Base-by-base conservation (phyloP, 1,284 basidiomycete genomes). In the Heterobasidion irregulare region DNA sequence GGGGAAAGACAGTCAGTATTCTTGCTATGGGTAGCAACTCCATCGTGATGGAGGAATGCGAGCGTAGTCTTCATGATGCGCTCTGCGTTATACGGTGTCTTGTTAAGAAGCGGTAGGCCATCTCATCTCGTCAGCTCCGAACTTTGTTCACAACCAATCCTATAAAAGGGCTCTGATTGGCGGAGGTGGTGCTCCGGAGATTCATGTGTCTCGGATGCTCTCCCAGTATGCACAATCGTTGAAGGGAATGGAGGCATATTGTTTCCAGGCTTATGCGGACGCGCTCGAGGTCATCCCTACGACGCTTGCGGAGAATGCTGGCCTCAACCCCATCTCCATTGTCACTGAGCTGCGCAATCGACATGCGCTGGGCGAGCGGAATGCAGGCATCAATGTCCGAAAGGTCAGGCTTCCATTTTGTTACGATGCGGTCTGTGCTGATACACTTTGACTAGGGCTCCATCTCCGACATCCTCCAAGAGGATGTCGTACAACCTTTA, bases 231-330 rank as follows among this genome's bases (percentile, higher is more conserved):
- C 95, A 6, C 93, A 97, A 64, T 91, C 94, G 0, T 81, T 99
- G 62, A 97, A 91, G 72, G 96, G 97, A 53, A 98, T 98, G 89
- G 95, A 99, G 73, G 92, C 95, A 7, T 99, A 99, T 73, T 98
- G 97, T 72, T 98, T 96, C 86, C 92, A 97, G 68, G 95, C 95
- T 3, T 99, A 94, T 65, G 94, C 97, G 41, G 97, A 99, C 68
- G 94, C 97, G 6, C 82, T 99, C 56, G 97, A 99, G 72, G 89
- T 99, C 58, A 98, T 99, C 63, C 97, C 97, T 2, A 98, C 92
- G 2, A 99, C 97, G 0, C 79, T 99, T 8, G 97, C 97, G 9
- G 97, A 99, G 74, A 99, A 99, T 68, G 97, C 97, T 8, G 97
- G 97, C 50, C 76, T 99, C 60, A 98, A 99, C 75, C 94, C 97